These are phyloP conservation scores for Cytospora chrysosperma DNA, from an alignment of 2,329 filamentous ascomycete species.

Conservation along the genomic window DNA sequence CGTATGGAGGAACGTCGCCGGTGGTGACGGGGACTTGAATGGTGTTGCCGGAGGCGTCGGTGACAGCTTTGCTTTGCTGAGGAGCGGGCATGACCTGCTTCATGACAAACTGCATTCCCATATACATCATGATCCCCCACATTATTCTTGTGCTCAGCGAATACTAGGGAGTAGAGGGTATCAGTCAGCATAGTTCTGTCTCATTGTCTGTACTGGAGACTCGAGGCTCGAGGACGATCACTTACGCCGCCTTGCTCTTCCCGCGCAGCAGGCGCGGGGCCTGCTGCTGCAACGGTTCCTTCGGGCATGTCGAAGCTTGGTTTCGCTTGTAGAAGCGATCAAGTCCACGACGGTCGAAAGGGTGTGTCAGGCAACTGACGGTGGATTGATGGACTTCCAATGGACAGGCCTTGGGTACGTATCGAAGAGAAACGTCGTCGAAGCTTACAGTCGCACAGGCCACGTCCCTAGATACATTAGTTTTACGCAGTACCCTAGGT, in stretches of 20 bases:
- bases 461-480: background rate
- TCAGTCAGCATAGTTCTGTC: conserved; percentile 1
- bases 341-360: conserved; percentile 4
- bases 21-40: conserved; percentile 55
- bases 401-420: background rate
- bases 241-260: conserved; percentile 24
- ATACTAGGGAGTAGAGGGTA: conserved; percentile 22
- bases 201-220: conserved; percentile 32
- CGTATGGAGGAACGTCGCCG: conserved; percentile 62
- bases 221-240: background rate
- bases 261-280: conserved; percentile 22
- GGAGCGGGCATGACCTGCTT: conserved; percentile 52
- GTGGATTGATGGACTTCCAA: background rate
- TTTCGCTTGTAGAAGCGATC: conserved; percentile 10
- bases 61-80: conserved; percentile 46
- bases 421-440: background rate
- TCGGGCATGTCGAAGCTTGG: conserved; percentile 22
- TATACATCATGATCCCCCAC: conserved; percentile 55
- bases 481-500: too few species aligned
- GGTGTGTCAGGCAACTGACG: background rate
- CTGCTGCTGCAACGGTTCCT: conserved; percentile 22
- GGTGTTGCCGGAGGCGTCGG: conserved; percentile 51
- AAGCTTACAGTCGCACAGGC: conserved; percentile 4
- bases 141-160: conserved; percentile 48
- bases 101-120: conserved; percentile 59